Base-by-base conservation (phyloP, 106 monocot species). In the Triglochin maritima region DNA sequence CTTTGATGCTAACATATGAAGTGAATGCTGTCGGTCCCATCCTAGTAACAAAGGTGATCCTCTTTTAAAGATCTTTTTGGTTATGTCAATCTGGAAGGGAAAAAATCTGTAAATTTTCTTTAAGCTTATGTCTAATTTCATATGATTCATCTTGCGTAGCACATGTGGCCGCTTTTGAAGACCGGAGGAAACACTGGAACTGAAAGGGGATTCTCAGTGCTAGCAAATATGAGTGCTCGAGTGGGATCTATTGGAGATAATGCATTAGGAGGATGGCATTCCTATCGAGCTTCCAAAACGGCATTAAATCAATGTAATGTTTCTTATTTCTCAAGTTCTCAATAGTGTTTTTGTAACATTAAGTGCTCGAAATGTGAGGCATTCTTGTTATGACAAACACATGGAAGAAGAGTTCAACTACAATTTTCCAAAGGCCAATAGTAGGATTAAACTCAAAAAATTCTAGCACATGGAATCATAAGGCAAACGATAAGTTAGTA, bases 191-290 rank as follows among this genome's bases (percentile, higher is more conserved):
- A 77, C 48, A 76, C 76, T 74, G 85, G 78, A 67, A 80, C 83
- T 9, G 71, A 83, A 62, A 81, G 82, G 69, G 73, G 73, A 47
- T 72, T 88, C 68, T 75, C 95, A 44, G 73, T 96, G 7, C 81
- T 91, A 56, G 95, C 95, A 74, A 96, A 85, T 76, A 41, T 96
- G 67, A 96, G 90, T 82, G 95, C 95, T 49, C 73, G 90, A 76
- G 95, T 96, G 41, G 80, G 95, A 59, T 96, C 95, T 0, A 88
- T 96, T 58, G 90, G 87, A 51, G 90, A 96, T 66, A 96, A 96
- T 68, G 61, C 78, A 43, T 74, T 90, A 50, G 95, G 95, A 11
- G 95, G 90, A 58, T 96, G 95, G 95, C 90, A 96, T 80, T 90
- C 95, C 3, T 96, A 96, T 72, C 79, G 90, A 58, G 66, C 95